Base-by-base conservation (phyloP, 2,329 filamentous ascomycete genomes). In the Drechslerella stenobrocha region DNA sequence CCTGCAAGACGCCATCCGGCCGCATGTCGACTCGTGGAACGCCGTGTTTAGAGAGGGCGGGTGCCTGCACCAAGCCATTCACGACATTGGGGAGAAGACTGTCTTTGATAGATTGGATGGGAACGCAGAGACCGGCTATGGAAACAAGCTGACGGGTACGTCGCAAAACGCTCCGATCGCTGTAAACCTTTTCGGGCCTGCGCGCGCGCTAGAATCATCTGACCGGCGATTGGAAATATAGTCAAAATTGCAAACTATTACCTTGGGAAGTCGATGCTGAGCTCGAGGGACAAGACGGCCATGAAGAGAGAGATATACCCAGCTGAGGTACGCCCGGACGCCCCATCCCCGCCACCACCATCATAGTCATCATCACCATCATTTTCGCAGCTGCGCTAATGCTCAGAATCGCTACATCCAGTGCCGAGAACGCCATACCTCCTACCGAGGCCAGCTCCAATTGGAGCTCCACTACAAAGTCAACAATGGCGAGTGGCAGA, bases 1-100 rank as follows among this genome's bases (percentile, higher is more conserved):
- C 20, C 84, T 98, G 47, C 87, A 91, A 73, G 83, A 83, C 69
- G 89, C 92, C n/a, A 86, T 97, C 65, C 82, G 88, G 71, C 93
- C 93, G 50, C 93, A 98, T 77, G 87, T 97, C 73, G 87, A 96
- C 74, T 93, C 93, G 4, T 98, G 96, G 83, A 96, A 98, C 80
- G 86, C 86, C 52, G 81, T 97, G 47, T 95, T 96, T 75, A 83
- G 85, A 28, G 80, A 82, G 61, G 82, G 87, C 77, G 89, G 88
- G 53, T 80, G 87, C 52, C 76, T 98, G 55, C 83, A 87, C 50
- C 85, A 89, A 71, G 90, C 83, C 9, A 77, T 97, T 67, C 84
- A 83, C 74, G 93, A 98, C 75, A 97, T 98, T 78, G 93, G 92
- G 74, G 87, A 84, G 70, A 95, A 92, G 78, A 84, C 84, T 2